phyloP scores from a whole-genome alignment of 106 monocot genomes.

The Chionographis japonica region DNA sequence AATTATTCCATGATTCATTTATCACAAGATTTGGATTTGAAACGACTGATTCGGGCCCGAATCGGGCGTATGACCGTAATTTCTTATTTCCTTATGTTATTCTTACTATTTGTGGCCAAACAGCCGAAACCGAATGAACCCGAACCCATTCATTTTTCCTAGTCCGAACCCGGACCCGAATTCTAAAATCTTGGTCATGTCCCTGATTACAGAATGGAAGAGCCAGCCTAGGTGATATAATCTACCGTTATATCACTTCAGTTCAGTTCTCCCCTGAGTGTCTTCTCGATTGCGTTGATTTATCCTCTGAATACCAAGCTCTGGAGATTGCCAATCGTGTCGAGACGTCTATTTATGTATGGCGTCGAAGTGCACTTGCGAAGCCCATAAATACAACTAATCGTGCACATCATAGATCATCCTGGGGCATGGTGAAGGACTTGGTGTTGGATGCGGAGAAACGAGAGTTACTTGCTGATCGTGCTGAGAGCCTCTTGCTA shows the following conservation, averaged over 20 bases:
- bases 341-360: constrained; percentile 68
- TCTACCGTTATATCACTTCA: constrained; percentile 71
- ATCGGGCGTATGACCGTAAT: too few relatives aligned
- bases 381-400: constrained; percentile 30
- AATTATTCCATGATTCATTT: too few relatives aligned
- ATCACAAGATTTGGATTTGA: too few relatives aligned
- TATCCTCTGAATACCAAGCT: constrained; percentile 85
- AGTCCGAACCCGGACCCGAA: too few relatives aligned
- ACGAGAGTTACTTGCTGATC: constrained; percentile 71
- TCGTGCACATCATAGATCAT: constrained; percentile 27
- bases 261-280: constrained; percentile 83
- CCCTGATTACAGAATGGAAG: constrained; percentile 60
- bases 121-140: too few relatives aligned
- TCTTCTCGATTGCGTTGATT: constrained; percentile 79
- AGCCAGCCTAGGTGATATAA: constrained; percentile 66
- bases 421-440: constrained; percentile 79
- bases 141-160: too few relatives aligned
- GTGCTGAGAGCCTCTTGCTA: constrained; percentile 73
- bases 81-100: too few relatives aligned
- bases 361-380: constrained; percentile 42
- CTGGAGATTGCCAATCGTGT: constrained; percentile 86
- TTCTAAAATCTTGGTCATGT: not conserved
- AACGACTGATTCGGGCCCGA: too few relatives aligned
- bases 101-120: too few relatives aligned
- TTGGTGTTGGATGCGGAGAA: constrained; percentile 61